Base-by-base conservation (phyloP, 2,329 filamentous ascomycete species). In the Talaromyces sp. region DNA sequence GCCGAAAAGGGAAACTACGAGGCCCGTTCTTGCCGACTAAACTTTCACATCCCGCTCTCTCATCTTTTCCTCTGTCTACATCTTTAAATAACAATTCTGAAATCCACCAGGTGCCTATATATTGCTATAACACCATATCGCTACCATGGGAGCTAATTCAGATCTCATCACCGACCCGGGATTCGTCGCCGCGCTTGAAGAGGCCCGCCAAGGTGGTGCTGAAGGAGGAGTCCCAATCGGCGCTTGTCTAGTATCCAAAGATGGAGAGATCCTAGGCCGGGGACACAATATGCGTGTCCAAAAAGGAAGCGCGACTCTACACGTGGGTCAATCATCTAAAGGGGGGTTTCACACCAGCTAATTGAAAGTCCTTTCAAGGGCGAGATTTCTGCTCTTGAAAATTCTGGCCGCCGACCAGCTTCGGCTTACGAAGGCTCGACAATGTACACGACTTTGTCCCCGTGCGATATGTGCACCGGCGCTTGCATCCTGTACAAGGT, bases 401-500 rank as follows among this genome's bases (percentile, higher is more conserved):
- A 89, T 73, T 88, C 89, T 0, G 89, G 89, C 53, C 85, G 89
- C 44, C 82, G 91, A 27, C 86, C 88, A 34, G 89, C 88, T 16
- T 84, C 84, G 1, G 83, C 83, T 5, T 92, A 92, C 74, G 82
- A 82, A 66, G 87, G 87, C 33, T 84, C 87, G 40, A 92, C 89
- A n/a, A 92, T 93, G 88, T 93, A 90, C 76, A 93, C 90, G 2
- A 92, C 89, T 0, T 79, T 93, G 6, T 90, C 88, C 2, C 90
- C 89, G 0, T 93, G 90, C 73, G 88, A 91, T 70, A 92, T 92
- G 89, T 93, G 88, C 75, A 91, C 89, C 4, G 89, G 90, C 8
- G 89, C 89, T 2, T 92, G 89, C 69, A 78, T 93, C 63, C 81
- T 92, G 63, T 93, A 92, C 80, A 89, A 89, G 69, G 83, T 93